Base-by-base conservation (phyloP, 768 basidiomycete species). In the Cystobasidium ongulense region DNA sequence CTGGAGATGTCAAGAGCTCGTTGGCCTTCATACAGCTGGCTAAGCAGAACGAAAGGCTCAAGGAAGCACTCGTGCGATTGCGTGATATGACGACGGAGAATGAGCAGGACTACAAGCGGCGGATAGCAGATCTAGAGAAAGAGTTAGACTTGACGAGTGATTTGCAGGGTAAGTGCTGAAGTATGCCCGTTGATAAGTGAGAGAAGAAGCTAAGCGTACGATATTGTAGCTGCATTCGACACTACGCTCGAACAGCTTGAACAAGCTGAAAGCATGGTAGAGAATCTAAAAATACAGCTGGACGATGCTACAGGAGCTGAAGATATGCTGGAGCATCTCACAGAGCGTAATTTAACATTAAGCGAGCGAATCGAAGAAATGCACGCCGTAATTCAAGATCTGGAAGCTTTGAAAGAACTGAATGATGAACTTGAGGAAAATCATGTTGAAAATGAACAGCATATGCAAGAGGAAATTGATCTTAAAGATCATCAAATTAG, bases 301-400 rank as follows among this genome's bases (percentile, higher is more conserved):
- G 96, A 99, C 78, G 93, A 94, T 80, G 92, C 96, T 0, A 84
- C 95, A 0, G 92, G 91, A 18, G 93, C 93, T 0, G 95, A 98
- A 80, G 96, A 99, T 74, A 90, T 99, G 86, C 86, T 98, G 17
- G 92, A 96, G 25, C 89, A 91, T 78, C 85, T 99, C 54, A 99
- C 95, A 0, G 95, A 96, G 78, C 87, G 94, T 2, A 98, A 96
- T 79, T 85, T 97, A 23, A 86, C 89, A 82, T 86, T 97, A 57
- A 89, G 91, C 74, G 95, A 97, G 91, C 94, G 93, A 87, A 92
- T 97, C 76, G 96, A 98, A 80, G 93, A 97, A 81, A 94, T 97
- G 90, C 87, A 92, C 15, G 88, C 91, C 68, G 91, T 90, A 0
- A 92, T 98, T 68, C 95, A 98, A 80, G 96, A 99, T 78, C 87